These are phyloP conservation scores for Plasmopara muralis DNA, from an alignment of 352 stramenopile species.

Conservation along the genomic window DNA sequence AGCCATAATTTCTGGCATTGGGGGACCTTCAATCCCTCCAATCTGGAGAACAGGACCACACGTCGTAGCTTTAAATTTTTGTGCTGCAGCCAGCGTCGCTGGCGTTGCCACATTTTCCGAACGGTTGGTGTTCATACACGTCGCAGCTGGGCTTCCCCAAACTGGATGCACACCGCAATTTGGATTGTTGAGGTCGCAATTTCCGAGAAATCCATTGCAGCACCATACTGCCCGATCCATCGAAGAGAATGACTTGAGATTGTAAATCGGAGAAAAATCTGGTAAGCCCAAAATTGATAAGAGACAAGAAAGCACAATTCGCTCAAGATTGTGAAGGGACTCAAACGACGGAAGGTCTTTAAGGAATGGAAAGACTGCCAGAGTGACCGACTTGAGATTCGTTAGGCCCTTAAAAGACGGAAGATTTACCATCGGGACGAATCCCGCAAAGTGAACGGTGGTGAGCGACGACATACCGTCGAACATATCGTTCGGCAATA, in stretches of 20 bases:
- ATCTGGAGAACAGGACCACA: slow-evolving; percentile 2
- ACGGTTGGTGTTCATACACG: slow-evolving; percentile 5
- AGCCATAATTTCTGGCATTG: slow-evolving; percentile 1
- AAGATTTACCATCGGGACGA: slow-evolving; percentile 14
- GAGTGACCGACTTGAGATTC: slow-evolving; percentile 28
- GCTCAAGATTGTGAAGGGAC: too few relatives aligned
- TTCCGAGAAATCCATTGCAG: slow-evolving; percentile 29
- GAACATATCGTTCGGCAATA: slow-evolving; percentile 28
- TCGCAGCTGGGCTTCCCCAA: slow-evolving; percentile 13
- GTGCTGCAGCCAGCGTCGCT: slow-evolving; percentile 3
- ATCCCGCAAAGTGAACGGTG: slow-evolving; percentile 27
- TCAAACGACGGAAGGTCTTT: slow-evolving; percentile 4
- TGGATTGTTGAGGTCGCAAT: slow-evolving; percentile 9
- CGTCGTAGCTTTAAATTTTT: slow-evolving; percentile 10
- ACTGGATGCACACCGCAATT: slow-evolving; percentile 11
- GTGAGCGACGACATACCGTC: slow-evolving; percentile 28
- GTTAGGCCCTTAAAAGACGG: slow-evolving; percentile 22
- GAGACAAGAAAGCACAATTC: too few relatives aligned
- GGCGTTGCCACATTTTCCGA: slow-evolving; percentile 7
- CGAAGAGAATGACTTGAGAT: too few relatives aligned
- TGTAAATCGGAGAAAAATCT: too few relatives aligned
- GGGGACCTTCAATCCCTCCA: not conserved
- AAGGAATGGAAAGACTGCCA: slow-evolving; percentile 13
- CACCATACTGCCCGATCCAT: slow-evolving; percentile 13
- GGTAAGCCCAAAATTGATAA: too few relatives aligned